Evolutionary conservation across 805 yeast species (phyloP), one percentile per base, ranked within the genome.

Genomic region (Sugiyamaella smithiae): DNA sequence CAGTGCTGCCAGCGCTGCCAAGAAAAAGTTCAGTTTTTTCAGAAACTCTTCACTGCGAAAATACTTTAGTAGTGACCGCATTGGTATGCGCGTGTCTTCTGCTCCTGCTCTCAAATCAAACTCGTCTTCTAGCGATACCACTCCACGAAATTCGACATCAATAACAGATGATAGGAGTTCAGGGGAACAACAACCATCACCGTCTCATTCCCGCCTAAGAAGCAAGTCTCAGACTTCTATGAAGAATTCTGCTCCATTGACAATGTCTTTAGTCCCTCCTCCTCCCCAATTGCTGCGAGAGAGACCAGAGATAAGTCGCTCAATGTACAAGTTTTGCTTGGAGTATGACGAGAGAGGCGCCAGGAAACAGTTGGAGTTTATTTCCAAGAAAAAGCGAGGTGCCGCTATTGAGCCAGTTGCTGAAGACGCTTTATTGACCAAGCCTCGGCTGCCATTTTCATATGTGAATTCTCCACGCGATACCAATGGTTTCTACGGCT

Each of bases 261-360:
- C 60, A 4, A 54, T 52, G 46, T 32, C 54, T 2, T 35, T 57
- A 29, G 49, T 57, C 14, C 65, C 66, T 5, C 58, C 63, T 14
- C 67, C 67, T 5, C 56, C 57, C 36, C 62, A 60, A 50, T 55
- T 66, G 19, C 46, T 57, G 8, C 56, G 61, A 14, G 54, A 50
- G 33, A 49, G 61, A 2, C 67, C 68, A 3, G 67, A 65, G 29
- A 55, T 66, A 16, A 45, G 43, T 26, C 59, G 68, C 1, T 57
- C 68, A 3, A 46, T 51, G 12, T 58, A 52, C 55, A 54, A 57
- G 46, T 66, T 66, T 41, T 57, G 57, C 4, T 49, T 66, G 20
- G 60, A 55, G 48, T 50, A 43, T 31, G 36, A 52, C 32, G 59
- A 56, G 26, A 14, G 22, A 7, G 24, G 38, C 17, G 49, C 52